Conservation (phyloP, 2,329 filamentous ascomycete genomes). For the Fusarium avenaceum region DNA sequence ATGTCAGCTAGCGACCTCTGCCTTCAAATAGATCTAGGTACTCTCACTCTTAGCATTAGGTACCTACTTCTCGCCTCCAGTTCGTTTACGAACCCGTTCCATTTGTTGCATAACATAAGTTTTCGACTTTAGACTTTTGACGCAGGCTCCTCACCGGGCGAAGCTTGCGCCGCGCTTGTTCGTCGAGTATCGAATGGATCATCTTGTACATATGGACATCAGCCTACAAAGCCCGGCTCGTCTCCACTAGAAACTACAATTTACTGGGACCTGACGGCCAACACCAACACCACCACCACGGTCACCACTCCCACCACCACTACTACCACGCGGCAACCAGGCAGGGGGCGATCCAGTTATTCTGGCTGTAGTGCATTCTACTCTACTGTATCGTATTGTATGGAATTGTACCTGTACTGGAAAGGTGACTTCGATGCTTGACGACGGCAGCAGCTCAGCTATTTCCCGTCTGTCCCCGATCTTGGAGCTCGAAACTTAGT, state of each 20-base stretch:
- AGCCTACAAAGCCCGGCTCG: slow-evolving; percentile 42
- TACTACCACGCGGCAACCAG: slow-evolving; percentile 45
- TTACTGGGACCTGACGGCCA: slow-evolving; percentile 40
- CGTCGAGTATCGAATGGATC: slow-evolving; percentile 41
- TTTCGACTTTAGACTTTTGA: background rate
- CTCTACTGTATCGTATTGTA: slow-evolving; percentile 9
- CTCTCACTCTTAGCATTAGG: slow-evolving; percentile 1
- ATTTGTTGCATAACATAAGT: slow-evolving; percentile 29
- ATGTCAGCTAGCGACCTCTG: slow-evolving; percentile 17
- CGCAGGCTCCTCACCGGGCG: slow-evolving; percentile 15
- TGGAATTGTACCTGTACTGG: slow-evolving; percentile 9
- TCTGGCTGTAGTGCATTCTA: slow-evolving; percentile 5
- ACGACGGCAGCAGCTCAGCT: slow-evolving; percentile 34
- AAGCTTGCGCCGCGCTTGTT: slow-evolving; percentile 40
- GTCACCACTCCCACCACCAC: slow-evolving; percentile 47
- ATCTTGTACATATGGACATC: slow-evolving; percentile 39
- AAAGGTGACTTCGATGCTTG: slow-evolving; percentile 40
- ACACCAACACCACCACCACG: slow-evolving; percentile 44
- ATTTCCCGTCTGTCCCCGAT: slow-evolving; percentile 35
- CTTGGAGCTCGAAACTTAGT: slow-evolving; percentile 31
- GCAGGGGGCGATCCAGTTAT: slow-evolving; percentile 43
- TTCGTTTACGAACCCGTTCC: slow-evolving; percentile 35
- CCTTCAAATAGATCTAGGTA: slow-evolving; percentile 5
- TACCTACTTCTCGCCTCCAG: slow-evolving; percentile 27
- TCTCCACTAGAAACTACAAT: slow-evolving; percentile 45